Conservation (phyloP, 2,329 filamentous ascomycete genomes). For the Fusarium aywerte region DNA sequence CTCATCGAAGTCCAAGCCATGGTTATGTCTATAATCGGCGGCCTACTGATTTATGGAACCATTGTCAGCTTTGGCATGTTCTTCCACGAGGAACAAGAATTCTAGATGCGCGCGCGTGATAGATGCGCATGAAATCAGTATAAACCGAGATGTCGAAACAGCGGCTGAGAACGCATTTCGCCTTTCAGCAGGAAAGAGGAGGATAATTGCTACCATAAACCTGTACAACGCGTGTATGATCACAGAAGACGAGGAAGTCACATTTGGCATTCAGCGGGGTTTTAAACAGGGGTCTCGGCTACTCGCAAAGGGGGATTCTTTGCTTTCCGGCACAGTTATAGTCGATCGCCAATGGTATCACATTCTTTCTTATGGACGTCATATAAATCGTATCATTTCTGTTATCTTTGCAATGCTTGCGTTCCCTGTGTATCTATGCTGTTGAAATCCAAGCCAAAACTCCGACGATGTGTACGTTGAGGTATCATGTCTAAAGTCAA, state of each 20-base stretch:
- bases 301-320: constrained; percentile 17
- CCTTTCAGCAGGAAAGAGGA: constrained; percentile 25
- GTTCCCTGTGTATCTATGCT: constrained; percentile 39
- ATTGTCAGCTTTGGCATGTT: constrained; percentile 99
- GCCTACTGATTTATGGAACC: constrained; percentile 94
- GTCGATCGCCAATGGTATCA: constrained; percentile 30
- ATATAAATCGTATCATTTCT: constrained; percentile 22
- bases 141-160: not conserved
- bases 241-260: constrained; percentile 20
- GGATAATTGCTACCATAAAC: constrained; percentile 15
- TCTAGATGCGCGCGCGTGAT: constrained; percentile 61
- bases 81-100: constrained; percentile 97
- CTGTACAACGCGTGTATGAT: constrained; percentile 40
- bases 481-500: constrained; percentile 45
- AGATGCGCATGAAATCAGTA: not conserved
- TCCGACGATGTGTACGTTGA: constrained; percentile 52
- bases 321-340: constrained; percentile 2
- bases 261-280: constrained; percentile 39
- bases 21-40: constrained; percentile 93
- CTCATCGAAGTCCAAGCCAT: constrained; percentile 87
- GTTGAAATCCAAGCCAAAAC: constrained; percentile 46
- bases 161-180: not conserved
- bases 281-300: constrained; percentile 23
- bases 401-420: constrained; percentile 19
- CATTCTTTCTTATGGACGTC: constrained; percentile 13